Evolutionary conservation across 2,329 filamentous ascomycete species (phyloP), one percentile per base, ranked within the genome.

Genomic region (Leptographium radiaticola): DNA sequence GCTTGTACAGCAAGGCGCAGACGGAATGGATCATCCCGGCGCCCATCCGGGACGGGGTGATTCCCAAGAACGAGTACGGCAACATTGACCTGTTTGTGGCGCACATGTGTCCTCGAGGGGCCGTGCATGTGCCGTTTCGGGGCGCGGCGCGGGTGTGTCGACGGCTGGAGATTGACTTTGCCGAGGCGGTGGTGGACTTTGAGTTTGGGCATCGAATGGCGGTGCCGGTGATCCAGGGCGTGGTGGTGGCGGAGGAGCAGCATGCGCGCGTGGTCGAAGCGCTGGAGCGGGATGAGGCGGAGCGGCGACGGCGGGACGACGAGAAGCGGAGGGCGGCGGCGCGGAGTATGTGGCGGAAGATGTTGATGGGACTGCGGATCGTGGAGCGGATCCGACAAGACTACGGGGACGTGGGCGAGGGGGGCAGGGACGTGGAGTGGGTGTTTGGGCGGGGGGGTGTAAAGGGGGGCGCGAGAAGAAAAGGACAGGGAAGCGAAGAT

Each of bases 1-100:
- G 89, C 0, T 70, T 98, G 0, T 98, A 89, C 67, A 83, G 86
- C 53, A 73, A 77, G 55, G 83, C 86, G 10, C 93, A 98, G 68
- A 98, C 93, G 0, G 87, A 95, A 53, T 96, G 88, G 83, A 97
- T 97, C 65, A 91, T 96, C 54, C 91, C 91, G 1, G 80, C 84
- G 1, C 89, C 90, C 0, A 95, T 96, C 54, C 68, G 80, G 56
- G 79, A 95, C 62, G 91, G 91, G 0, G 69, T 86, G 15, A 96
- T 97, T 56, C 93, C 93, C 0, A 94, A 93, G 67, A 98, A 98
- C 62, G 82, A 83, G 39, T 98, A 91, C 62, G 91, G 91, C 10
- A 98, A 98, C 60, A 97, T 98, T 57, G 93, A 98, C 66, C 81
- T 95, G 53, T 98, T 95, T 65, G 90, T 87, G 0, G 85, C 89